Conservation (phyloP, 176 grass and related monocot species). For the Zizania latifolia region DNA sequence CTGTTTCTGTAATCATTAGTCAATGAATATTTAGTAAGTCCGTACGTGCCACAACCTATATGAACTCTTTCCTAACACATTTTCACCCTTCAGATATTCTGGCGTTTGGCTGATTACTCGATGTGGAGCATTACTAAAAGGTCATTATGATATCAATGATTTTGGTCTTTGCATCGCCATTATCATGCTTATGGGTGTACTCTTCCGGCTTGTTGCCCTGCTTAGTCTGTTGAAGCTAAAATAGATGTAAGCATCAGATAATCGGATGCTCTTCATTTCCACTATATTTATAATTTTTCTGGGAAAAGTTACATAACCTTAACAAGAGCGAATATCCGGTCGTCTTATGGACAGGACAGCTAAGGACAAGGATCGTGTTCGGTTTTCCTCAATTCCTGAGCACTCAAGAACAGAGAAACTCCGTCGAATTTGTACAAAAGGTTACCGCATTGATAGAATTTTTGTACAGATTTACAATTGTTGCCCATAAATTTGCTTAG, state of each 20-base stretch:
- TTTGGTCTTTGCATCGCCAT: slow-evolving; percentile 54
- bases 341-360: not conserved
- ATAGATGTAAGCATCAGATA: slow-evolving; percentile 27
- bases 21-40: not conserved
- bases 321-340: not conserved
- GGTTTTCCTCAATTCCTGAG: not conserved
- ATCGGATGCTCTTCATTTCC: not conserved
- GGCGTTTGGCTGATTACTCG: slow-evolving; percentile 67
- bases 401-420: no score
- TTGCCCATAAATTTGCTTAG: not conserved
- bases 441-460: not conserved
- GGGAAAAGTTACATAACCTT: not conserved
- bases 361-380: not conserved
- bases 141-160: slow-evolving; percentile 37
- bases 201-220: slow-evolving; percentile 54
- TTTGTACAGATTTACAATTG: slow-evolving; percentile 10
- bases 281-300: not conserved
- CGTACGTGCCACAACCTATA: not conserved
- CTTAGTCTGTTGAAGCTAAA: slow-evolving; percentile 50
- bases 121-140: slow-evolving; percentile 43
- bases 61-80: slow-evolving; percentile 14
- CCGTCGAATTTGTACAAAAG: not conserved
- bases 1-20: slow-evolving; percentile 1
- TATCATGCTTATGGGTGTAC: slow-evolving; percentile 56
- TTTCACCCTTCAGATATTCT: slow-evolving; percentile 42